Evolutionary conservation across 306 rosid genomes (phyloP).

Genomic region (Pterocarpus macrocarpus): DNA sequence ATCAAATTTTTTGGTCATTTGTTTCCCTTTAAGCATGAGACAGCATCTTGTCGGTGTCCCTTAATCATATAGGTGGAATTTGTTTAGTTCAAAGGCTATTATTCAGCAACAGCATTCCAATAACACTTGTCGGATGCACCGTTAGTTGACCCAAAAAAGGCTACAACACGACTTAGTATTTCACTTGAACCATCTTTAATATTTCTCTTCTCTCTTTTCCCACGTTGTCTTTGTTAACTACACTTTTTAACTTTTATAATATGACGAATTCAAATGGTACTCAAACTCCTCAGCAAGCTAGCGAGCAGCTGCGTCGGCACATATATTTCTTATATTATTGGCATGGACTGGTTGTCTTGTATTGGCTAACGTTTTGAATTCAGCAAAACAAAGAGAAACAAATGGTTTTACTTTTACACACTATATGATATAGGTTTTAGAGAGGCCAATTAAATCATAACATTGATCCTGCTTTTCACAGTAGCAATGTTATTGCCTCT

Average conservation of each 20-base stretch:
- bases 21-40: constrained; percentile 42
- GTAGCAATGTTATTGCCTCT: constrained; percentile 43
- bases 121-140: constrained; percentile 56
- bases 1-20: not conserved
- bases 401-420: constrained; percentile 23
- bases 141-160: constrained; percentile 58
- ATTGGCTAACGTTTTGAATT: constrained; percentile 13
- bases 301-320: constrained; percentile 49
- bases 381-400: not conserved
- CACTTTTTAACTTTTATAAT: constrained; percentile 29
- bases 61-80: constrained; percentile 32
- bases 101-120: constrained; percentile 47
- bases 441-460: constrained; percentile 35
- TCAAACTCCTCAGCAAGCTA: constrained; percentile 26
- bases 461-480: constrained; percentile 43
- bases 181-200: constrained; percentile 40
- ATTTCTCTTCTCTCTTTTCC: constrained; percentile 3
- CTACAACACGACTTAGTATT: constrained; percentile 32
- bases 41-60: constrained; percentile 53
- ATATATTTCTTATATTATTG: not conserved
- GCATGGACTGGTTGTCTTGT: constrained; percentile 13
- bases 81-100: constrained; percentile 47
- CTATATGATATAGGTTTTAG: constrained; percentile 5
- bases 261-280: constrained; percentile 36
- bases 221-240: constrained; percentile 35